Evolutionary conservation across 305 asterid species (phyloP).

Genomic region (Fraxinus dipetala): DNA sequence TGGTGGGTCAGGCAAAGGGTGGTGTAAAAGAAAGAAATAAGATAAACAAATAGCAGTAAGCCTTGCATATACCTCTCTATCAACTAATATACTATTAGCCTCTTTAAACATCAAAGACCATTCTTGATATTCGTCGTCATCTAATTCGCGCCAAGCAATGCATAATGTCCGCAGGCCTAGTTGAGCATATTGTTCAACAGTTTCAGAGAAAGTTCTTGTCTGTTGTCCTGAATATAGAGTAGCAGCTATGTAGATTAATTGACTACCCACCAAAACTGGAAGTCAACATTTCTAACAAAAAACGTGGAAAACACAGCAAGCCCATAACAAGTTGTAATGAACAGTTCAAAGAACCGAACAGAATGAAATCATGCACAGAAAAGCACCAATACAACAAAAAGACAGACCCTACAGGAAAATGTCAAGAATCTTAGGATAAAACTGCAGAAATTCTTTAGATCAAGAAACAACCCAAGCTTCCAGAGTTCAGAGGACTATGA

Average conservation of each 20-base stretch:
- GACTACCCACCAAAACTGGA: not conserved
- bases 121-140: constrained; percentile 71
- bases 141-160: constrained; percentile 89
- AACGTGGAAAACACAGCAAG: constrained; percentile 18
- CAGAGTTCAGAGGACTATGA: not conserved
- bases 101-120: constrained; percentile 91
- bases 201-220: constrained; percentile 66
- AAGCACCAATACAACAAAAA: constrained; percentile 6
- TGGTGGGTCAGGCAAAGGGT: constrained; percentile 20
- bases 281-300: not conserved
- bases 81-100: constrained; percentile 85
- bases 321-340: not conserved
- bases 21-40: constrained; percentile 13
- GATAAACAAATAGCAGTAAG: constrained; percentile 10
- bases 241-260: constrained; percentile 1
- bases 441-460: not conserved
- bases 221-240: constrained; percentile 63
- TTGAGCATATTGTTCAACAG: constrained; percentile 91
- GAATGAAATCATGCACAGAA: not conserved
- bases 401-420: not conserved
- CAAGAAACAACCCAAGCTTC: not conserved
- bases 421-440: not conserved
- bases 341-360: constrained; percentile 15
- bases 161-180: constrained; percentile 92
- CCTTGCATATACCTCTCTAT: constrained; percentile 71